Conservation (phyloP, 305 asterid species). For the Fraxinus platypoda region DNA sequence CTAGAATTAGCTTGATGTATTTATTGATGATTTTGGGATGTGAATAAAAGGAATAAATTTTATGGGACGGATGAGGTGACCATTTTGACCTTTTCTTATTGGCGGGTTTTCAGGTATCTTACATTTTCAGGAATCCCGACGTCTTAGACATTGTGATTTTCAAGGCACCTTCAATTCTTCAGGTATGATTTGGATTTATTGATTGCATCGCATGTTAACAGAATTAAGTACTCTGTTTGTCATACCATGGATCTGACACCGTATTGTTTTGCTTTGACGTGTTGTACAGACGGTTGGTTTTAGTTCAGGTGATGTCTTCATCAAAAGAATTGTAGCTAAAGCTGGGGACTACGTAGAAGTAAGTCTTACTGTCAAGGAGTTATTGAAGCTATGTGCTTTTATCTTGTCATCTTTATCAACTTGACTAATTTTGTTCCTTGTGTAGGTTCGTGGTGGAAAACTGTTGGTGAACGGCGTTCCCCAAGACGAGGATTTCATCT, state of each 20-base stretch:
- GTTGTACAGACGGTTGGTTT: conserved; percentile 12
- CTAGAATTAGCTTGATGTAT: not conserved
- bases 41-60: not conserved
- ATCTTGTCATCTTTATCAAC: not conserved
- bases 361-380: not conserved
- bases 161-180: conserved; percentile 21
- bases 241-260: not conserved
- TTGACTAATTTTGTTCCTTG: not conserved
- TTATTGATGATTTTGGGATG: not conserved
- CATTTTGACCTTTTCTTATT: not conserved
- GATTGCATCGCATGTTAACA: not conserved
- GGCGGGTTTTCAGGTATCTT: conserved; percentile 7
- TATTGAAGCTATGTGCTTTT: not conserved
- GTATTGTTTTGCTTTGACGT: not conserved
- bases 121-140: conserved; percentile 15
- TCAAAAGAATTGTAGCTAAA: conserved; percentile 23
- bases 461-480: conserved; percentile 43
- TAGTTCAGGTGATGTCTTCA: conserved; percentile 15
- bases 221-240: not conserved
- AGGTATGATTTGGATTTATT: not conserved
- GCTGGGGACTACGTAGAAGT: conserved; percentile 24
- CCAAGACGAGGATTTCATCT: conserved; percentile 45
- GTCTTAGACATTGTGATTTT: conserved; percentile 18
- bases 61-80: not conserved
- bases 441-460: conserved; percentile 47